Conservation (phyloP, 345 rosid species). For the Syzygium jambos region DNA sequence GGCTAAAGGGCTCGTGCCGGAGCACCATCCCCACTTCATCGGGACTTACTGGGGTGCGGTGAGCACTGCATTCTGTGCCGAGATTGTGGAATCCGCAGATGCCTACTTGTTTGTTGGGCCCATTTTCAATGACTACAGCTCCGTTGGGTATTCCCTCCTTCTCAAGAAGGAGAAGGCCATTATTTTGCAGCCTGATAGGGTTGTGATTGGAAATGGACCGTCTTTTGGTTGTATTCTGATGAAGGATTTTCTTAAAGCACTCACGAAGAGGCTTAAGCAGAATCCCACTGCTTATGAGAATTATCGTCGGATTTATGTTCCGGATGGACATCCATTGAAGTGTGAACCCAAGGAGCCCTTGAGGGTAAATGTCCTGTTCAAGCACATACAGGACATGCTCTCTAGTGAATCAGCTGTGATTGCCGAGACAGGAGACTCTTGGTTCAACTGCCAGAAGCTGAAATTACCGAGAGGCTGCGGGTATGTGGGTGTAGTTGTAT, state of each 20-base stretch:
- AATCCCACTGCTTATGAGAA: slow-evolving; percentile 61
- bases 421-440: slow-evolving; percentile 86
- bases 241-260: slow-evolving; percentile 61
- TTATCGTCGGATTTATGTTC: slow-evolving; percentile 66
- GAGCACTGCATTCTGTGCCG: slow-evolving; percentile 69
- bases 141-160: slow-evolving; percentile 79
- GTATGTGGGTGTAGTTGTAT: slow-evolving; percentile 17
- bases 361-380: slow-evolving; percentile 66
- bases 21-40: slow-evolving; percentile 63
- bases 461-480: slow-evolving; percentile 69
- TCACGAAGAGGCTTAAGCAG: slow-evolving; percentile 42
- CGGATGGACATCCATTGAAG: slow-evolving; percentile 47
- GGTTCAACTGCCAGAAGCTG: slow-evolving; percentile 86
- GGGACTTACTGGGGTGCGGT: slow-evolving; percentile 88
- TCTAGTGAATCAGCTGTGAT: slow-evolving; percentile 66
- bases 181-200: slow-evolving; percentile 64
- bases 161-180: slow-evolving; percentile 83
- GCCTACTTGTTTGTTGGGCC: slow-evolving; percentile 82
- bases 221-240: slow-evolving; percentile 69
- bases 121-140: slow-evolving; percentile 71
- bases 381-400: slow-evolving; percentile 63
- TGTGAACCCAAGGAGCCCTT: slow-evolving; percentile 45
- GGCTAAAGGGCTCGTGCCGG: slow-evolving; percentile 64
- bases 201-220: slow-evolving; percentile 58
- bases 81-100: slow-evolving; percentile 83